Conservation (phyloP, 176 grass and related monocot genomes). For the Dendrocalamus sinicus region DNA sequence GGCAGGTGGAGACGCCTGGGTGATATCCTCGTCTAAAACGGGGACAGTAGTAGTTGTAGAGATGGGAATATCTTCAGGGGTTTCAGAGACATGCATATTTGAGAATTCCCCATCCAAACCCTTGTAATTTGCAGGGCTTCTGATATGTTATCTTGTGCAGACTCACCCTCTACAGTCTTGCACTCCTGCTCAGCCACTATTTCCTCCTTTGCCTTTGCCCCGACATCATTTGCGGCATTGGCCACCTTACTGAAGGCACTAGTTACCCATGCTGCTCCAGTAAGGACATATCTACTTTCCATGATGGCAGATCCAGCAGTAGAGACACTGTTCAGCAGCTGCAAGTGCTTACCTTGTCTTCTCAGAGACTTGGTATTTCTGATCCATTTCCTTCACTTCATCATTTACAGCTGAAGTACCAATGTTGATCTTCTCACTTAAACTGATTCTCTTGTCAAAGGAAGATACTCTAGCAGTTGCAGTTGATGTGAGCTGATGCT, state of each 20-base stretch:
- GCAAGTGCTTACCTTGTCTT: conserved; percentile 76
- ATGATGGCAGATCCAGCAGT: conserved; percentile 88
- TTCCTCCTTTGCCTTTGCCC: conserved; percentile 67
- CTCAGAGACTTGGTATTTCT: conserved; percentile 88
- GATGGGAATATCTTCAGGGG: conserved; percentile 51
- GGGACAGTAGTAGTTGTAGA: conserved; percentile 35
- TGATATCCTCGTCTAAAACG: conserved; percentile 44
- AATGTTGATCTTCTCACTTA: conserved; percentile 83
- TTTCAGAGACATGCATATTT: conserved; percentile 56
- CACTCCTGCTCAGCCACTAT: conserved; percentile 57
- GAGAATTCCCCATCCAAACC: conserved; percentile 42
- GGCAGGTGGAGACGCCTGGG: conserved; percentile 28
- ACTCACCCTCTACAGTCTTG: conserved; percentile 25
- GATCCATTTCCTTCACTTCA: conserved; percentile 91
- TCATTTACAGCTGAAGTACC: conserved; percentile 69
- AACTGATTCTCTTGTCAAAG: conserved; percentile 79
- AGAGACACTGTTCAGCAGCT: conserved; percentile 76
- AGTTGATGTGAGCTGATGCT: conserved; percentile 76
- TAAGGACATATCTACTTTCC: conserved; percentile 83
- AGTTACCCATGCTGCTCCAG: conserved; percentile 85
- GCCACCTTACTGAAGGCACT: conserved; percentile 74
- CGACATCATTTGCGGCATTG: conserved; percentile 43
- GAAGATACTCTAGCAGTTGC: conserved; percentile 75
- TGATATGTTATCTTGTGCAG: conserved; percentile 42
- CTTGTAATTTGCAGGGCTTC: conserved; percentile 22